Conservation (phyloP, 192 early-diverging fungal species). For the Backusella circina region DNA sequence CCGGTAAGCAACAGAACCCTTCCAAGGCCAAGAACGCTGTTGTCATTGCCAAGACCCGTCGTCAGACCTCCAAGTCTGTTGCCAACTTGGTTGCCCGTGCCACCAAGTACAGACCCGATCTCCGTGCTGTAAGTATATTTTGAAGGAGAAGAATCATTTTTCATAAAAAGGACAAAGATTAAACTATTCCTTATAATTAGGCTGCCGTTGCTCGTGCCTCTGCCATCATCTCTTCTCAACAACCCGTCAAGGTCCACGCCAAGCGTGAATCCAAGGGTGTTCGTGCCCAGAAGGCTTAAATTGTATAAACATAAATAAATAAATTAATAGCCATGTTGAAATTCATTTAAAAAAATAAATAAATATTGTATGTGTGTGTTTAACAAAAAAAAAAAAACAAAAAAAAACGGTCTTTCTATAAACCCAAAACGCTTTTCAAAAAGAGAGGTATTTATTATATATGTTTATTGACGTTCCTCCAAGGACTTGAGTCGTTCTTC, state of each 20-base stretch:
- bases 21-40: constrained; percentile 48
- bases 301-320: constrained; percentile 3
- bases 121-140: constrained; percentile 48
- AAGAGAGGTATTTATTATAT: background rate
- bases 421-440: too few relatives aligned
- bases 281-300: constrained; percentile 46
- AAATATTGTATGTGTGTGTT: background rate
- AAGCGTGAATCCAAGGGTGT: constrained; percentile 57
- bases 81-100: constrained; percentile 55
- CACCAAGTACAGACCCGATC: constrained; percentile 66
- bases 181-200: too few relatives aligned
- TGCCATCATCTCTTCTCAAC: constrained; percentile 62
- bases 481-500: constrained; percentile 25
- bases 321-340: background rate
- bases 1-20: constrained; percentile 48
- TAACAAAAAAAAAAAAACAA: background rate
- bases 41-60: constrained; percentile 57
- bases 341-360: too few relatives aligned
- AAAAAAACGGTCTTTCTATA: background rate
- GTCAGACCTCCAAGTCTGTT: constrained; percentile 61
- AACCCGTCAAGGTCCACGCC: constrained; percentile 53
- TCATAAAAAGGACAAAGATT: too few relatives aligned
- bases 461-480: background rate
- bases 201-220: constrained; percentile 72
- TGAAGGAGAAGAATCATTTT: background rate